Evolutionary conservation across 495 filamentous ascomycete genomes (phyloP).

Genomic region (Penicillium silybi): DNA sequence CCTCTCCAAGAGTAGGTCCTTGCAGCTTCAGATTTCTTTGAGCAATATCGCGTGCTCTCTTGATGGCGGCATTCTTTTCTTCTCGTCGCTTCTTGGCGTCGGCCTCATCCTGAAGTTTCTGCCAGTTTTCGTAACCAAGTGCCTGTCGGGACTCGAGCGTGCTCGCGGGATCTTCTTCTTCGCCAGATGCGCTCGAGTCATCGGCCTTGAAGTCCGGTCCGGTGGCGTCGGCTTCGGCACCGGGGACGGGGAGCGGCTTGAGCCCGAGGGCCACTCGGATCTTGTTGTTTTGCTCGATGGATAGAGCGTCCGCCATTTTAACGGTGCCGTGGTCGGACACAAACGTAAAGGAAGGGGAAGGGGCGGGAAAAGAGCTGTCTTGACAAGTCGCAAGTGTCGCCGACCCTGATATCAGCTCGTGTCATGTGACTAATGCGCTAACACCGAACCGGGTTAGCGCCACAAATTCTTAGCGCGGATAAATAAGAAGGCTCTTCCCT

Average conservation of each 20-base stretch:
- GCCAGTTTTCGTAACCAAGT: conserved; percentile 70
- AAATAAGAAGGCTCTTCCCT: conserved; percentile 29
- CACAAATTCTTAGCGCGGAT: conserved; percentile 20
- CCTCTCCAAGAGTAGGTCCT: conserved; percentile 72
- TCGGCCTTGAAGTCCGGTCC: conserved; percentile 60
- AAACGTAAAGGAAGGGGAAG: not conserved
- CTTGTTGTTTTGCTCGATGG: conserved; percentile 93
- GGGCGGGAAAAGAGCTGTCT: not conserved
- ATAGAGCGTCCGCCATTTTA: conserved; percentile 73
- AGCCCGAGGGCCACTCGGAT: conserved; percentile 85
- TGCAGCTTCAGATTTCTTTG: conserved; percentile 69
- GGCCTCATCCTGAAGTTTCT: conserved; percentile 56
- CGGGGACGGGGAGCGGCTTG: conserved; percentile 83
- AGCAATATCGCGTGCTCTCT: conserved; percentile 81
- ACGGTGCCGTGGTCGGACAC: conserved; percentile 2
- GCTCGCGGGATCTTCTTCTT: conserved; percentile 65
- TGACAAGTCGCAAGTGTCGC: not conserved
- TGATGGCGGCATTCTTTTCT: conserved; percentile 72
- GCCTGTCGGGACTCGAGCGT: conserved; percentile 80
- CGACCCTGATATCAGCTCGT: conserved; percentile 13
- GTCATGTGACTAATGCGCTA: conserved; percentile 4
- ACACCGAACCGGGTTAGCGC: conserved; percentile 16
- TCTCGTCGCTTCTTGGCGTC: conserved; percentile 71
- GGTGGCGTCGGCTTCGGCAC: conserved; percentile 34
- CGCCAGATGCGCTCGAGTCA: conserved; percentile 42